Conservation (phyloP, 2,329 filamentous ascomycete species). For the Xylaria hypoxylon region DNA sequence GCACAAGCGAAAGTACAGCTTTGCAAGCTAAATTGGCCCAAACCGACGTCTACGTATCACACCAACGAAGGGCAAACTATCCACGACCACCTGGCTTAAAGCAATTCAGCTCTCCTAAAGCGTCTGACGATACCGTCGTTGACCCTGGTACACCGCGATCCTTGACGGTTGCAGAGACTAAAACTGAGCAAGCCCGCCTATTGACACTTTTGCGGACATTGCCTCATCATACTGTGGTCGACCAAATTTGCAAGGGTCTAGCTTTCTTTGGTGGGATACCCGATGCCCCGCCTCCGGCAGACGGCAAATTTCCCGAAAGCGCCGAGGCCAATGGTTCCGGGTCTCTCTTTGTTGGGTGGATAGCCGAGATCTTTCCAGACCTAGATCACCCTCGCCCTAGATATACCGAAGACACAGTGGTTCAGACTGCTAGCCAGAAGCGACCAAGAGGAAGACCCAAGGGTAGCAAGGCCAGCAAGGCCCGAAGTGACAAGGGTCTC, state of each 20-base stretch:
- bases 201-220: slow-evolving; percentile 67
- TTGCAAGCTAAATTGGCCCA: slow-evolving; percentile 68
- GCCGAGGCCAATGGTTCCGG: slow-evolving; percentile 68
- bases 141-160: slow-evolving; percentile 43
- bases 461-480: slow-evolving; percentile 64
- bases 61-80: slow-evolving; percentile 57
- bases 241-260: slow-evolving; percentile 71
- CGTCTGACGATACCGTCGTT: slow-evolving; percentile 38
- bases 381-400: slow-evolving; percentile 48
- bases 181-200: slow-evolving; percentile 69
- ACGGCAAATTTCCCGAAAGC: slow-evolving; percentile 67
- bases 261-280: slow-evolving; percentile 73
- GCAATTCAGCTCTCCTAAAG: slow-evolving; percentile 45
- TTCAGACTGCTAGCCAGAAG: slow-evolving; percentile 50
- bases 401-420: slow-evolving; percentile 35
- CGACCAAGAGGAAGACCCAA: slow-evolving; percentile 66
- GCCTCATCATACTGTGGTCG: slow-evolving; percentile 67
- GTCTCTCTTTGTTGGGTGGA: slow-evolving; percentile 69
- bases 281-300: slow-evolving; percentile 62
- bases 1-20: slow-evolving; percentile 71
- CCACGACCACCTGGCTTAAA: slow-evolving; percentile 48
- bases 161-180: slow-evolving; percentile 62
- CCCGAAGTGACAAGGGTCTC: slow-evolving; percentile 62
- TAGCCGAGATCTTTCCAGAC: slow-evolving; percentile 71
- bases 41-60: slow-evolving; percentile 64